phyloP scores from a whole-genome alignment of 2,329 filamentous ascomycete genomes.

The Cercospora brassicicola region DNA sequence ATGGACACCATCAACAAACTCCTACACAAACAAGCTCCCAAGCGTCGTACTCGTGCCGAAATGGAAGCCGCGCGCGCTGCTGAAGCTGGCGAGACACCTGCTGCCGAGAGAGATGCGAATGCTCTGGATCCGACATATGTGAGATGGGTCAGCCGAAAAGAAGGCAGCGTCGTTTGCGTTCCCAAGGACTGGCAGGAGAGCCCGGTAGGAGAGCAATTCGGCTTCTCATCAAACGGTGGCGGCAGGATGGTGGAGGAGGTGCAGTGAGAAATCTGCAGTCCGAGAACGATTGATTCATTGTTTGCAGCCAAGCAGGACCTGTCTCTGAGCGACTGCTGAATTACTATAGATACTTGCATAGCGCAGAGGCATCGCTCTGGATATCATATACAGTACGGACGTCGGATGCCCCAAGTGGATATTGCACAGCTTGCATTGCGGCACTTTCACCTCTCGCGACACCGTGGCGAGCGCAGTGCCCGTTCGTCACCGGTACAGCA shows the following conservation, averaged over 20 bases:
- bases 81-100: conserved; percentile 49
- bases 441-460: not conserved
- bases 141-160: conserved; percentile 65
- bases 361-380: not conserved
- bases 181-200: conserved; percentile 12
- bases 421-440: not conserved
- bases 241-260: conserved; percentile 13
- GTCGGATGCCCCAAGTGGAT: not conserved
- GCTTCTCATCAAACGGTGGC: not conserved
- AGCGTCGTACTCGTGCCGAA: conserved; percentile 56
- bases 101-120: conserved; percentile 42
- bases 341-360: not conserved
- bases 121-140: conserved; percentile 59
- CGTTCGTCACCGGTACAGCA: not conserved
- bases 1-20: conserved; percentile 91
- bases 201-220: conserved; percentile 9
- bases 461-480: not conserved
- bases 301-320: not conserved
- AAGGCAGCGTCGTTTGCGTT: conserved; percentile 12
- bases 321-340: not conserved
- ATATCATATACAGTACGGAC: not conserved
- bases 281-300: not conserved
- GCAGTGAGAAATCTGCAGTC: not conserved
- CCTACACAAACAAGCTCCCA: conserved; percentile 80
- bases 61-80: conserved; percentile 46